Evolutionary conservation across 345 rosid genomes (phyloP).

Genomic region (Diplotaxis tenuifolia): DNA sequence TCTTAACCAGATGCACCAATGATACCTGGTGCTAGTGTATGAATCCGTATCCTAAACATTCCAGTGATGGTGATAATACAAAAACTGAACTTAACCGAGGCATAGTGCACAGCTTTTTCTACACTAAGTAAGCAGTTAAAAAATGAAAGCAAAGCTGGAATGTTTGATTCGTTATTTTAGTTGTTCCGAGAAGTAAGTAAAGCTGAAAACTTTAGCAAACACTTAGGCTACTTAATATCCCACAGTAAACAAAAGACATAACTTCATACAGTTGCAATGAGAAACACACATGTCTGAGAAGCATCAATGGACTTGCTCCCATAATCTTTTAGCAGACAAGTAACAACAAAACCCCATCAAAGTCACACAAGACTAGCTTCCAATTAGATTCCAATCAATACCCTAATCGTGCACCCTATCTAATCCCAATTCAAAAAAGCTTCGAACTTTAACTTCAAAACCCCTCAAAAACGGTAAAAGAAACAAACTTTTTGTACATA

Average conservation of each 20-base stretch:
- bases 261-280: conserved; percentile 6
- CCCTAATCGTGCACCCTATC: conserved; percentile 9
- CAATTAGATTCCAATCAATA: too few relatives aligned
- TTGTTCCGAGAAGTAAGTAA: neutral
- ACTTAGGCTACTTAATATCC: neutral
- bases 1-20: neutral
- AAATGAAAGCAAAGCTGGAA: neutral
- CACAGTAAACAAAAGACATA: neutral
- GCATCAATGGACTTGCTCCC: neutral
- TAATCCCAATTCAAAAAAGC: conserved; percentile 16
- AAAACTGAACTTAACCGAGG: conserved; percentile 5
- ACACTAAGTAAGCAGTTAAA: neutral
- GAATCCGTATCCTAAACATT: conserved; percentile 5
- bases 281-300: neutral
- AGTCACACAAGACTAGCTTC: neutral
- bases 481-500: neutral
- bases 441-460: conserved; percentile 1
- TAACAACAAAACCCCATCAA: neutral
- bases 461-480: neutral
- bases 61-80: neutral
- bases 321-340: neutral
- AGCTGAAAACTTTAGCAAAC: neutral
- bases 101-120: neutral
- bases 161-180: neutral
- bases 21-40: neutral